Evolutionary conservation across 768 basidiomycete species (phyloP), one percentile per base, ranked within the genome.

Genomic region (Hydnomerulius pinastri): DNA sequence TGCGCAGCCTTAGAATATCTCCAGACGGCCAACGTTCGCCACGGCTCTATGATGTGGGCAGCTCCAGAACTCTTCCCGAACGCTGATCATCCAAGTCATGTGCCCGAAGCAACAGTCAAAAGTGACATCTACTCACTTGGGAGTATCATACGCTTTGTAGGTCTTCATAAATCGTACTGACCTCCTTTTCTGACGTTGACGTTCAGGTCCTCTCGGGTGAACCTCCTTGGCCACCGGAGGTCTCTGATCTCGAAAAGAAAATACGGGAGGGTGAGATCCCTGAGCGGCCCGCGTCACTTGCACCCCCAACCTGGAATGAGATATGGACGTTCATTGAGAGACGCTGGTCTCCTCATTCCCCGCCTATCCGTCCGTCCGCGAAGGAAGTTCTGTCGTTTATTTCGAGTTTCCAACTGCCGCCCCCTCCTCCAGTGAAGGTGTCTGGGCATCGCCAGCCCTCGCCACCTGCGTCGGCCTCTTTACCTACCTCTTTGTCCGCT

Each of bases 51-150:
- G 11, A 30, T 15, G 13, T 45, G 35, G 15, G 28, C 44, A 29
- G 44, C 44, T 30, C 44, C 44, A 45, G 44, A 45, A 45, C 44
- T 43, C 23, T 4, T 45, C 15, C 9, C 8, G 17, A 18, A 32
- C 10, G 20, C 15, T 20, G 20, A 21, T 20, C 25, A 15, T n/a
- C n/a, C n/a, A n/a, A n/a, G n/a, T n/a, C n/a, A n/a, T n/a, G n/a
- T n/a, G 23, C 32, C 13, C 24, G 4, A 21, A 23, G 21, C 30
- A 10, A 32, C 30, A 3, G 30, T 15, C 20, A 45, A 45, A 45
- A 29, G 30, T 4, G 44, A 45, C 23, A 45, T 45, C 10, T 45
- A 45, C 18, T 45, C 44, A 4, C 35, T 45, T 21, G 41, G 41
- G 12, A 27, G 41, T 15, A 29, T 43, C n/a, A 25, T 43, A 10